Conservation (phyloP, 129 eudicot genomes). For the Pulicaria dysenterica region DNA sequence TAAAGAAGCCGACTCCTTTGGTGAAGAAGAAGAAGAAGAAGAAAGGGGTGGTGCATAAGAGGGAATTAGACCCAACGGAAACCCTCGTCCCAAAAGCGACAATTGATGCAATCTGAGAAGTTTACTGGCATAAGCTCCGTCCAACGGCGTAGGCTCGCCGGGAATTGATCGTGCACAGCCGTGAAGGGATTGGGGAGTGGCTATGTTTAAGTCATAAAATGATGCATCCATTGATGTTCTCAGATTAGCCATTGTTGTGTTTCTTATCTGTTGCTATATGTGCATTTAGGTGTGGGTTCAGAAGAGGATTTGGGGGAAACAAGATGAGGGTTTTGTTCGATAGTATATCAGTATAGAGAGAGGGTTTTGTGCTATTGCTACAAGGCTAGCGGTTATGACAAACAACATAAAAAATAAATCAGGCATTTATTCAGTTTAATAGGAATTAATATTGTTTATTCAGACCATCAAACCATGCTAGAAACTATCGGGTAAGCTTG, state of each 20-base stretch:
- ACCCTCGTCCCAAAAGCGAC: slow-evolving; percentile 51
- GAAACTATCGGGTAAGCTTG: too few relatives aligned
- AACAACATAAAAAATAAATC: too few relatives aligned
- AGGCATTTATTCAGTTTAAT: too few relatives aligned
- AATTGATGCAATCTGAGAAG: slow-evolving; percentile 67
- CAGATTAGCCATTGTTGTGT: slow-evolving; percentile 60
- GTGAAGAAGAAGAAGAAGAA: slow-evolving; percentile 23
- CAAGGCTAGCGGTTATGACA: slow-evolving; percentile 16
- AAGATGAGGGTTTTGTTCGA: slow-evolving; percentile 29
- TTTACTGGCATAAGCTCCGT: slow-evolving; percentile 58
- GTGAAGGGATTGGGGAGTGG: slow-evolving; percentile 62
- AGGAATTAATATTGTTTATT: too few relatives aligned
- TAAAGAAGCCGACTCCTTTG: slow-evolving; percentile 56
- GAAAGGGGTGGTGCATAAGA: slow-evolving; percentile 51
- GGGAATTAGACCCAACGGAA: slow-evolving; percentile 82
- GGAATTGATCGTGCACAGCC: slow-evolving; percentile 66
- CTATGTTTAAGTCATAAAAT: slow-evolving; percentile 69
- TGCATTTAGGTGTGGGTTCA: slow-evolving; percentile 19
- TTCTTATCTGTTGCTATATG: slow-evolving; percentile 33
- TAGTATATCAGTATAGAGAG: slow-evolving; percentile 4
- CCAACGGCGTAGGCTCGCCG: slow-evolving; percentile 80
- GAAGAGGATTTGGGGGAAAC: slow-evolving; percentile 28
- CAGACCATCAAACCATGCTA: too few relatives aligned
- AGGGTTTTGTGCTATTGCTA: slow-evolving; percentile 28
- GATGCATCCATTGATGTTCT: slow-evolving; percentile 82